Conservation (phyloP, 2,329 filamentous ascomycete genomes). For the Oidium heveae region DNA sequence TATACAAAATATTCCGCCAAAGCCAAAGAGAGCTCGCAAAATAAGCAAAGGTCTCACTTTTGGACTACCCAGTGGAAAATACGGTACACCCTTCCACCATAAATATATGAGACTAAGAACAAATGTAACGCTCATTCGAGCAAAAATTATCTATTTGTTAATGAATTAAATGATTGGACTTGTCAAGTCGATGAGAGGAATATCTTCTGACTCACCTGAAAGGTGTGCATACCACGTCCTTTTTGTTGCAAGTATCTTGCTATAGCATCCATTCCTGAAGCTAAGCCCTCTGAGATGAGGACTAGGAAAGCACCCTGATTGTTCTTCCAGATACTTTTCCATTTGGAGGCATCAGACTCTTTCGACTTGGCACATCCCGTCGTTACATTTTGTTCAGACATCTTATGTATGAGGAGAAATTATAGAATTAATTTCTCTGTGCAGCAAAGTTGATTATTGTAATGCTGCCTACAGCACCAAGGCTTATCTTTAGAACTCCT, state of each 20-base stretch:
- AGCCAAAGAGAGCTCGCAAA: constrained; percentile 41
- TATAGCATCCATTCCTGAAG: constrained; percentile 61
- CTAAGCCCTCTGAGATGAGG: constrained; percentile 52
- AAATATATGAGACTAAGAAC: constrained; percentile 31
- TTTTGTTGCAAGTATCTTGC: constrained; percentile 52
- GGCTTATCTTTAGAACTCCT: no score
- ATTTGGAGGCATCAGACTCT: not conserved
- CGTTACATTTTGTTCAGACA: not conserved
- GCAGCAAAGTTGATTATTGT: no score
- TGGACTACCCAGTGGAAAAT: constrained; percentile 44
- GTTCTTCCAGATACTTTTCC: constrained; percentile 25
- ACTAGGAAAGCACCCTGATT: constrained; percentile 56
- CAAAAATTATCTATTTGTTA: constrained; percentile 16
- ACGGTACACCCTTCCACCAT: constrained; percentile 39
- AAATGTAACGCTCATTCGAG: constrained; percentile 11
- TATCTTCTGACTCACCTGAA: constrained; percentile 33
- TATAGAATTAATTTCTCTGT: no score
- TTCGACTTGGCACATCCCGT: not conserved
- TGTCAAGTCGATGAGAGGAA: not conserved
- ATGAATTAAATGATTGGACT: constrained; percentile 18
- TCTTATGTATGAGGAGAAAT: not conserved
- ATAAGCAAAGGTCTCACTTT: constrained; percentile 43
- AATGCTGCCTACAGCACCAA: no score
- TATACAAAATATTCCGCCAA: constrained; percentile 48
- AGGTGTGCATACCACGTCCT: constrained; percentile 49